Percentiles rank a stretch among this genome's conserved stretches.
Evolutionary conservation across 1,139 yeast species (phyloP).

Genomic region (Zygosaccharomyces pseudobailii): DNA sequence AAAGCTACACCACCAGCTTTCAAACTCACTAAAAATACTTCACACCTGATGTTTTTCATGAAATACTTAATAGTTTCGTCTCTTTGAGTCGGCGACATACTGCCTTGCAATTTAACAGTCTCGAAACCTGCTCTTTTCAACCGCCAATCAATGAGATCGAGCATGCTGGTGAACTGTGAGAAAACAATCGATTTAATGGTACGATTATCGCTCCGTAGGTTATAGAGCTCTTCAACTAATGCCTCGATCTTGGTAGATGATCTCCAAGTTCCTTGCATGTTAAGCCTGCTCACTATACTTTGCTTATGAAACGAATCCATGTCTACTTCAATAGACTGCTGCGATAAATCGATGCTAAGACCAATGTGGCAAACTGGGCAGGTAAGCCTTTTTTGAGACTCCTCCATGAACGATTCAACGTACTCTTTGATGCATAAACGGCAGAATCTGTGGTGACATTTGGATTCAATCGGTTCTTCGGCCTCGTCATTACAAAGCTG

Average conservation of each 20-base stretch:
- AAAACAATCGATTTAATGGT: conserved; percentile 94
- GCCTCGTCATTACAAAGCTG: conserved; percentile 96
- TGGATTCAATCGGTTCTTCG: conserved; percentile 91
- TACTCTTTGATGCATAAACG: conserved; percentile 89
- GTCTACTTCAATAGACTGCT: conserved; percentile 76
- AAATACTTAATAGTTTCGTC: conserved; percentile 86
- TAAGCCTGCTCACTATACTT: conserved; percentile 83
- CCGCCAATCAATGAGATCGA: conserved; percentile 94
- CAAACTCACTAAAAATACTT: conserved; percentile 86
- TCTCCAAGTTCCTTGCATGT: conserved; percentile 81
- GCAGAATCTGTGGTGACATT: conserved; percentile 90
- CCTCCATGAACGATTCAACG: conserved; percentile 74
- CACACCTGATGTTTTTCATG: conserved; percentile 88
- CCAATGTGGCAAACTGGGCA: conserved; percentile 98
- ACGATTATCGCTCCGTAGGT: conserved; percentile 74
- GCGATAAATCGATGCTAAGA: conserved; percentile 81
- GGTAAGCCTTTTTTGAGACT: conserved; percentile 49
- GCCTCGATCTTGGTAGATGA: conserved; percentile 97
- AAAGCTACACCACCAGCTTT: conserved; percentile 99
- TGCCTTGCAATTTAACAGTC: conserved; percentile 90
- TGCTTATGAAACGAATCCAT: conserved; percentile 61
- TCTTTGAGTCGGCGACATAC: conserved; percentile 93
- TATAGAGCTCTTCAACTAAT: conserved; percentile 84
- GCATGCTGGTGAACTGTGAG: conserved; percentile 94
- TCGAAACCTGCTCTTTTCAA: conserved; percentile 88